These are phyloP conservation scores for Chromera velia DNA, from an alignment of 73 alveolate genomes.

Conservation along the genomic window DNA sequence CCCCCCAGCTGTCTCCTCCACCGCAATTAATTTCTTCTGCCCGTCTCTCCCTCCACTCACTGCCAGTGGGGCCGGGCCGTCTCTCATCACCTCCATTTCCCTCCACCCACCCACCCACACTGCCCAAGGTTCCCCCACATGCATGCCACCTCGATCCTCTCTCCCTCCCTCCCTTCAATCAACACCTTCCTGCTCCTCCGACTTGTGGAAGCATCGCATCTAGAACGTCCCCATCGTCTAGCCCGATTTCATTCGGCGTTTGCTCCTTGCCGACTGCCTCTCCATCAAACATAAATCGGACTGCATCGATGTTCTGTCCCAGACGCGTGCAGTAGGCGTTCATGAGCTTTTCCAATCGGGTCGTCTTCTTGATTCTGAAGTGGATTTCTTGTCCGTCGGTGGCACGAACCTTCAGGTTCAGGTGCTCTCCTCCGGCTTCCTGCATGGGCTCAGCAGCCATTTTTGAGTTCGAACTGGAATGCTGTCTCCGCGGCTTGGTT, in stretches of 20 bases:
- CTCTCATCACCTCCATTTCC: too few relatives aligned
- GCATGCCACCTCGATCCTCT: too few relatives aligned
- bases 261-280: conserved; percentile 68
- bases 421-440: conserved; percentile 53
- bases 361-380: conserved; percentile 72
- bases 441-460: too few relatives aligned
- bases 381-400: conserved; percentile 74
- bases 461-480: too few relatives aligned
- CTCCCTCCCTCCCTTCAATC: too few relatives aligned
- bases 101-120: too few relatives aligned
- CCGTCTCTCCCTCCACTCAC: too few relatives aligned
- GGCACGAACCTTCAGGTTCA: conserved; percentile 55
- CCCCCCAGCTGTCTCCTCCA: too few relatives aligned
- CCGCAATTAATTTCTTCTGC: too few relatives aligned
- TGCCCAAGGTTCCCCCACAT: too few relatives aligned
- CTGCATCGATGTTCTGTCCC: conserved; percentile 62
- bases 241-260: conserved; percentile 73
- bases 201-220: conserved; percentile 83
- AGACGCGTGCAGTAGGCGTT: conserved; percentile 78
- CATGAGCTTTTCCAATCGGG: conserved; percentile 77
- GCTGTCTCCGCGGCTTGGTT: too few relatives aligned
- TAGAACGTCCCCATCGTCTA: conserved; percentile 81
- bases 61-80: too few relatives aligned
- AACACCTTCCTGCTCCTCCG: conserved; percentile 60
- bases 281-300: conserved; percentile 82